Evolutionary conservation across 305 asterid genomes (phyloP), one percentile per base, ranked within the genome.

Genomic region (Fraxinus floribunda): DNA sequence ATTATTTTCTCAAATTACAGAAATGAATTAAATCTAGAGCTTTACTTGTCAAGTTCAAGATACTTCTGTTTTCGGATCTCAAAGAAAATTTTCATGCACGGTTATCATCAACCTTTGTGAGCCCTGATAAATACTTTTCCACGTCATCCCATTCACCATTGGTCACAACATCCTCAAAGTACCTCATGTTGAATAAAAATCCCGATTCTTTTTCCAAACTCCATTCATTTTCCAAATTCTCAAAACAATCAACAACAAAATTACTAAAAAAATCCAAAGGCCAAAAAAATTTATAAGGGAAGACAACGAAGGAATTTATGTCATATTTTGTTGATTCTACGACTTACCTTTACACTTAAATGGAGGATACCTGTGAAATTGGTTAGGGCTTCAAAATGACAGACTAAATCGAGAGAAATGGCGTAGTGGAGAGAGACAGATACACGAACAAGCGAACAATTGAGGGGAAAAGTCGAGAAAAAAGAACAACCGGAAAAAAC

Each of bases 131-230:
- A 80, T 92, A 92, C 74, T 89, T 92, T 34, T 92, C 96, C 72
- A 85, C 91, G 62, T 91, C 94, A 0, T 91, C 93, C 93, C 93
- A 90, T 70, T 92, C 92, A 24, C 94, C 97, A 76, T 88, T 88
- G 20, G 80, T 85, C 83, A 91, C 89, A 5, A 85, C 76, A 8
- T 91, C 92, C 88, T 92, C 93, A 77, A 92, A 88, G 78, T 92
- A 88, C 85, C 84, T 86, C 90, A 90, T 84, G 88, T 90, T 91
- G 88, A 92, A 92, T 89, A 83, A 90, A 52, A 88, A 82, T 10
- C 94, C 92, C 0, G 92, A 92, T 38, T 92, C 97, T 86, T 87
- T 90, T 91, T 91, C 97, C 92, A 91, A 84, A 34, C 97, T 92
- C 80, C 81, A 85, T 77, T 44, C 79, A 79, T 83, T 84, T 76